Base-by-base conservation (phyloP, 371 early-diverging fungal genomes). In the Apophysomyces variabilis region DNA sequence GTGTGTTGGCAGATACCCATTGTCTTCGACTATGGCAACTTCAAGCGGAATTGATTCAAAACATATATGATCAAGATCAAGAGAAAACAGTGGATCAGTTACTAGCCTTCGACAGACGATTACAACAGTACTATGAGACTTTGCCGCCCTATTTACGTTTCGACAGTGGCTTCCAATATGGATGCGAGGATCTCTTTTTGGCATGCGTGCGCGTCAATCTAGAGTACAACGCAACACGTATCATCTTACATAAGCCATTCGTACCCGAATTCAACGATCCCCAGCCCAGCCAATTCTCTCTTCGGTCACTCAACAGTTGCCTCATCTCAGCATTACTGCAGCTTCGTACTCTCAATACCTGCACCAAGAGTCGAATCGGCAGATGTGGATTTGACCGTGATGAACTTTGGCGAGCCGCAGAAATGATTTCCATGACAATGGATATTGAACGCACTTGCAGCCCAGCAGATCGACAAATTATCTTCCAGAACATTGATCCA, bases 181-280 rank as follows among this genome's bases (percentile, higher is more conserved):
- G 75, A 2, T 65, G 69, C 43, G 61, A 72, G 57, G 75, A 75
- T 36, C 36, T 73, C 6, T 73, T 78, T 45, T 35, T 74, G 58
- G 71, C 73, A 43, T 74, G 73, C 57, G 59, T 78, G n/a, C 66
- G 71, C 12, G 75, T 78, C 1, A 72, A 75, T 38, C 64, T 72
- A 16, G 78, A 78, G 61, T 78, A 73, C 61, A 73, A 73, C 68
- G 78, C 78, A 7, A 78, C 78, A 4, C 71, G 65, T 57, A 78
- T 78, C 44, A 75, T 78, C 43, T 64, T 78, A 21, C 78, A 78
- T 64, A 72, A 78, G 36, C 54, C 73, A 18, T 78, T 78, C 58
- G 68, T 78, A 37, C 78, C 78, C 13, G 75, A 74, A 38, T 61
- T 68, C 58, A 68, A 70, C 26, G 68, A 72, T 35, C 26, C 62